Evolutionary conservation across 2,329 filamentous ascomycete species (phyloP), one percentile per base, ranked within the genome.

Genomic region (Cladosporium sp.): DNA sequence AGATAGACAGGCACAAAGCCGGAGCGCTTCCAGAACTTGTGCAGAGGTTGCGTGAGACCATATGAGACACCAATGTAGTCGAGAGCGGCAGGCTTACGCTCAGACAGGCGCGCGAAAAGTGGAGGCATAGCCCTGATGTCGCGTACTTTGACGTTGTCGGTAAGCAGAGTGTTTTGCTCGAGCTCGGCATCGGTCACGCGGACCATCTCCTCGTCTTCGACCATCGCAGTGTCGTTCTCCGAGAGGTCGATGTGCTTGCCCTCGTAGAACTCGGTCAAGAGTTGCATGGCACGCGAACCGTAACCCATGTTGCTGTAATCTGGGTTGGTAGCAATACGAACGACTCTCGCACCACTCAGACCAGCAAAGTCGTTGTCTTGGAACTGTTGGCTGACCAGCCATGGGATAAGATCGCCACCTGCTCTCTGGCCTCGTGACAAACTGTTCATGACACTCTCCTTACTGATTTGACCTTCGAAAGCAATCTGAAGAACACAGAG

Each of bases 11-110:
- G 95, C 2, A 89, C 87, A 77, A 97, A 99, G 0, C 84, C 84
- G 18, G 90, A 87, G 41, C 91, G 90, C 80, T 97, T 97, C 95
- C 95, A 99, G 84, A 99, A 99, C 75, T 92, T 96, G 81, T 97
- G 95, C 15, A 99, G 87, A 15, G 87, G 85, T 47, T 89, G 85
- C 0, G 95, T 99, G 65, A 99, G 83, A 63, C 95, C 96, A 77
- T 96, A 99, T 74, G 92, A 96, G 59, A 99, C 96, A 75, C 96
- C 95, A 18, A 99, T 80, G 75, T 98, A 99, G 79, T 99, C 95
- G 7, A 99, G 87, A 6, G 82, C 82, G 54, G 92, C 89, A 0
- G 95, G 90, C 66, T 88, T 89, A 70, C 92, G 88, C 79, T 99
- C 93, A 0, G 90, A 88, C 34, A 99, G 84, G 73, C 93, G 94